Evolutionary conservation across 257 asterid species (phyloP).

Genomic region (Paulownia fortunei): DNA sequence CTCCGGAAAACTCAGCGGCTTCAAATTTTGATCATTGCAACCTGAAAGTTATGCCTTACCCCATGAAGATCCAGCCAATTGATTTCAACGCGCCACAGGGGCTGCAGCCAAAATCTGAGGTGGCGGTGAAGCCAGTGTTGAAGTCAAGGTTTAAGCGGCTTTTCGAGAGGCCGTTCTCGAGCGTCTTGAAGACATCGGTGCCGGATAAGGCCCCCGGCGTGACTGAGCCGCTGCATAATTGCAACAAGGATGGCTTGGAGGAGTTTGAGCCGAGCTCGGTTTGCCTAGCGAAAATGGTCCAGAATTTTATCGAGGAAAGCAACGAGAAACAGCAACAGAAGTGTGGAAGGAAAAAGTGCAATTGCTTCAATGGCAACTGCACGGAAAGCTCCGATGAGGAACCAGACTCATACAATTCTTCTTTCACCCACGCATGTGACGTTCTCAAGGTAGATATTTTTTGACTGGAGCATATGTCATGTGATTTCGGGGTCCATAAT

Average conservation of each 20-base stretch:
- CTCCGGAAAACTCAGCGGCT: conserved; percentile 8
- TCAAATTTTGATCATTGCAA: background rate
- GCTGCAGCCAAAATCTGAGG: conserved; percentile 46
- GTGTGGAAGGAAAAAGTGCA: conserved; percentile 70
- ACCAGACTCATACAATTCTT: conserved; percentile 44
- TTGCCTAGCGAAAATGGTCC: conserved; percentile 84
- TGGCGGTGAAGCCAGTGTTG: conserved; percentile 55
- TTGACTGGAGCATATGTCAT: background rate
- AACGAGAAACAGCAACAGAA: conserved; percentile 58
- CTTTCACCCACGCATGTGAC: conserved; percentile 53
- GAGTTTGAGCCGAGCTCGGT: conserved; percentile 86
- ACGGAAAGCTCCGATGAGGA: conserved; percentile 80
- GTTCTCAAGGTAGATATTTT: conserved; percentile 61
- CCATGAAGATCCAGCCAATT: conserved; percentile 86
- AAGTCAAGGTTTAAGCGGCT: conserved; percentile 82
- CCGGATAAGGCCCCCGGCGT: conserved; percentile 40
- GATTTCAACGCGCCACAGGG: conserved; percentile 53
- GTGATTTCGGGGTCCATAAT: conserved; percentile 29
- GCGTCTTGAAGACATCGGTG: conserved; percentile 49
- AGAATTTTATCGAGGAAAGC: conserved; percentile 76
- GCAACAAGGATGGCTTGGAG: conserved; percentile 52
- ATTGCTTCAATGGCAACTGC: conserved; percentile 72
- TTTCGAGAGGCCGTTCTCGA: conserved; percentile 77
- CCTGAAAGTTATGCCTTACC: conserved; percentile 42
- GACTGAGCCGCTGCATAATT: conserved; percentile 34